Percentiles rank a stretch among this genome's conserved stretches.
These are phyloP conservation scores for Russula earlei DNA, from an alignment of 768 basidiomycete species.

Conservation along the genomic window DNA sequence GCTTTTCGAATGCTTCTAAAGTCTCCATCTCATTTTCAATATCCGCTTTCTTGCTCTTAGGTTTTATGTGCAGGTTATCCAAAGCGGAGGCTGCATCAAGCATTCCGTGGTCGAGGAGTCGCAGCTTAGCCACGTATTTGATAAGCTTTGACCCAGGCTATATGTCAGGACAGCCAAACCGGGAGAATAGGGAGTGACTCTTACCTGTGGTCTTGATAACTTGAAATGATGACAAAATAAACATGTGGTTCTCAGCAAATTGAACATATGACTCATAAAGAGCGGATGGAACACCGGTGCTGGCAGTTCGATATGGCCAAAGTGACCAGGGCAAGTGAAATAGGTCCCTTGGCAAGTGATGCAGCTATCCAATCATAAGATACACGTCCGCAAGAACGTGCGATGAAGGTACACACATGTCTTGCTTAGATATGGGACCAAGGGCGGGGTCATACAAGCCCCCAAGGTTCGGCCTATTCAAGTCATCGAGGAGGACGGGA, in stretches of 20 bases:
- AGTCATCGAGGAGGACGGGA: slow-evolving; percentile 84
- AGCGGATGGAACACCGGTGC: slow-evolving; percentile 93
- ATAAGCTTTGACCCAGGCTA: slow-evolving; percentile 41
- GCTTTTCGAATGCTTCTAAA: slow-evolving; percentile 48
- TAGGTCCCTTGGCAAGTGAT: slow-evolving; percentile 88
- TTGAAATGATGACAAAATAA: slow-evolving; percentile 94
- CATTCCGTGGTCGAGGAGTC: slow-evolving; percentile 82
- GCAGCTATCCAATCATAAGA: slow-evolving; percentile 47
- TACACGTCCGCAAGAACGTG: not conserved
- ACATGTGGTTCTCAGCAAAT: slow-evolving; percentile 79
- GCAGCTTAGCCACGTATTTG: slow-evolving; percentile 80
- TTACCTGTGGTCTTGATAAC: slow-evolving; percentile 59
- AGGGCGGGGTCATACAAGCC: slow-evolving; percentile 94
- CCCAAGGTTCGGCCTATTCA: slow-evolving; percentile 84
- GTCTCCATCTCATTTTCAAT: slow-evolving; percentile 37
- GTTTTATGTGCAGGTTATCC: slow-evolving; percentile 51
- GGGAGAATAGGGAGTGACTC: slow-evolving; percentile 22
- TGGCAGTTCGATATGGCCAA: slow-evolving; percentile 94
- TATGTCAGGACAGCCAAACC: not conserved
- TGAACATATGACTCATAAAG: slow-evolving; percentile 88
- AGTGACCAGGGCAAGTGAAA: slow-evolving; percentile 95
- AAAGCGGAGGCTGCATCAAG: slow-evolving; percentile 71
- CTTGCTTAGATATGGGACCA: slow-evolving; percentile 80
- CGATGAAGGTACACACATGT: slow-evolving; percentile 58
- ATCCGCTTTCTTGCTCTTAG: slow-evolving; percentile 26